phyloP scores from a whole-genome alignment of 108 stramenopile genomes.

The Cylindrotheca closterium region DNA sequence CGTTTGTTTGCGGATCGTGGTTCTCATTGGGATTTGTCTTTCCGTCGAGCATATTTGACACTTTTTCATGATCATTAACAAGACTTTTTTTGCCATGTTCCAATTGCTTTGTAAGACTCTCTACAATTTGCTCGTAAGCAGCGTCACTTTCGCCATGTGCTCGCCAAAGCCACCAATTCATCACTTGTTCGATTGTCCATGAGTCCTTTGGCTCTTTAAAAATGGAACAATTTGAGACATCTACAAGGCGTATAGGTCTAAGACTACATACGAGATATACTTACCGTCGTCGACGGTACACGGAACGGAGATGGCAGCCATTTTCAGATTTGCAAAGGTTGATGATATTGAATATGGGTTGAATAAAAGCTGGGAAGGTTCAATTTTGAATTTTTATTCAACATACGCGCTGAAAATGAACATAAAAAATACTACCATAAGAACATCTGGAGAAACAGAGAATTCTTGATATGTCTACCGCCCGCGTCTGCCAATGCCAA shows the following conservation, averaged over 20 bases:
- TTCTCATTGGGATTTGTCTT: slow-evolving; percentile 15
- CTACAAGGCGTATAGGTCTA: slow-evolving; percentile 2
- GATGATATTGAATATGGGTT: too few relatives aligned
- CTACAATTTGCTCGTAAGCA: slow-evolving; percentile 37
- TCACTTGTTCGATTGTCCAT: slow-evolving; percentile 78
- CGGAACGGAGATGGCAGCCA: slow-evolving; percentile 24
- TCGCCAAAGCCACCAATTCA: slow-evolving; percentile 68
- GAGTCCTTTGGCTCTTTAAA: slow-evolving; percentile 49
- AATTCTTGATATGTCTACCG: too few relatives aligned
- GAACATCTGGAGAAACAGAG: too few relatives aligned
- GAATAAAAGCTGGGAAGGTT: too few relatives aligned
- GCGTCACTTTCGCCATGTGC: slow-evolving; percentile 42
- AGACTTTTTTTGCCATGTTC: slow-evolving; percentile 50
- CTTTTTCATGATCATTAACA: slow-evolving; percentile 48
- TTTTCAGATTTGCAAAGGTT: too few relatives aligned
- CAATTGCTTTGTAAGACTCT: slow-evolving; percentile 37
- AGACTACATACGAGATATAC: slow-evolving; percentile 8
- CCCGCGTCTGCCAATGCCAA: too few relatives aligned
- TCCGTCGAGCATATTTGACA: slow-evolving; percentile 24
- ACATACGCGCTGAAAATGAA: too few relatives aligned
- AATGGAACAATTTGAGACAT: neutral
- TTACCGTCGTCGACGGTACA: slow-evolving; percentile 44
- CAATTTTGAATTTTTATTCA: too few relatives aligned
- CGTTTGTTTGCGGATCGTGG: slow-evolving; percentile 25
- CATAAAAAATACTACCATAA: too few relatives aligned